Evolutionary conservation across 106 monocot species (phyloP).

Genomic region (Apostasia ramifera): DNA sequence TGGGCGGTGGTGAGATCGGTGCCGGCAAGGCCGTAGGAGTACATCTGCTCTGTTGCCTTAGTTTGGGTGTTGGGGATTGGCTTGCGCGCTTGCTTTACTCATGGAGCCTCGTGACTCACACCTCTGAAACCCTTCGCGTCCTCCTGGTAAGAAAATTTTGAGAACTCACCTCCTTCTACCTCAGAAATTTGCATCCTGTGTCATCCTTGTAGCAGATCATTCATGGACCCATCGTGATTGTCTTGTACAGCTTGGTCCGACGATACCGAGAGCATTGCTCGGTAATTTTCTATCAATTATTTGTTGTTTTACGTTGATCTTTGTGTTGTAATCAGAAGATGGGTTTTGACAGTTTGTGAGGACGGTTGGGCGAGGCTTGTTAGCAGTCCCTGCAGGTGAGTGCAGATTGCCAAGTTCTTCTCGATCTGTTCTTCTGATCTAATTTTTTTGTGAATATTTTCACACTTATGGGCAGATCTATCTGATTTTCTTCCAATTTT

Average conservation of each 20-base stretch:
- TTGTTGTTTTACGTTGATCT: neutral
- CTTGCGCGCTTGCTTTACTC: neutral
- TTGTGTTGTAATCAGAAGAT: slow-evolving; percentile 4
- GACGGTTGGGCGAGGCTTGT: slow-evolving; percentile 28
- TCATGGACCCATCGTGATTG: slow-evolving; percentile 35
- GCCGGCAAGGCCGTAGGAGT: neutral
- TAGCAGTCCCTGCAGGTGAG: slow-evolving; percentile 38
- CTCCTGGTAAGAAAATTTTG: slow-evolving; percentile 18
- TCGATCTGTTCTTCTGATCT: neutral
- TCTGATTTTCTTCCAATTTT: neutral
- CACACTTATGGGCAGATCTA: too few relatives aligned
- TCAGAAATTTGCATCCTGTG: neutral
- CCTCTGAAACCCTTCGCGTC: slow-evolving; percentile 32
- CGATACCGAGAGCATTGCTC: slow-evolving; percentile 25
- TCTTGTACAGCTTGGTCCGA: slow-evolving; percentile 32
- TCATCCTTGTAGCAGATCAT: slow-evolving; percentile 16
- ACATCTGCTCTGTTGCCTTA: neutral
- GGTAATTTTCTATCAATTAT: slow-evolving; percentile 18
- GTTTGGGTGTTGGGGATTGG: neutral
- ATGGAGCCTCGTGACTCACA: slow-evolving; percentile 21
- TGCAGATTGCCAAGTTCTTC: neutral
- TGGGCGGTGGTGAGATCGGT: neutral
- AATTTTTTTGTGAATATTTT: too few relatives aligned
- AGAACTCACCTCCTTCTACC: neutral
- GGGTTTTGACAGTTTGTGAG: slow-evolving; percentile 29